These are phyloP conservation scores for Leptographium wingfieldii DNA, from an alignment of 2,329 filamentous ascomycete genomes.

Conservation along the genomic window DNA sequence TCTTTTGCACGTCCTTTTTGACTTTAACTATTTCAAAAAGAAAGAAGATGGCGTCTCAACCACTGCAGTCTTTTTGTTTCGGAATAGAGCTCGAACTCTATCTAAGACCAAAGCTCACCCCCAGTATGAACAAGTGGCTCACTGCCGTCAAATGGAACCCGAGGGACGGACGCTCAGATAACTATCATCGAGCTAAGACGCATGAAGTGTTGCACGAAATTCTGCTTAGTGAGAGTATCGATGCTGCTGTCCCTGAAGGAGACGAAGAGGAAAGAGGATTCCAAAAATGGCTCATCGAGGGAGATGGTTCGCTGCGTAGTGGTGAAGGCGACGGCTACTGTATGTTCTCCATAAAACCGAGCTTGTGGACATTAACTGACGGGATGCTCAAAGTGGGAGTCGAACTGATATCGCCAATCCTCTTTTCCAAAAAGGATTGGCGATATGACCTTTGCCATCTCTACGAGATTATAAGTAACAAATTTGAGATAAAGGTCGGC, in stretches of 20 bases:
- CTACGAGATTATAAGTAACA: fast-evolving
- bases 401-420: neutral
- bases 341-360: neutral
- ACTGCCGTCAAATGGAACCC: neutral
- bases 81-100: neutral
- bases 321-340: neutral
- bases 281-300: neutral
- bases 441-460: neutral
- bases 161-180: neutral
- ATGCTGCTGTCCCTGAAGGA: no score
- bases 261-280: neutral
- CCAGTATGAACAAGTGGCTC: neutral
- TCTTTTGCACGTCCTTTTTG: no score
- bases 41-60: neutral
- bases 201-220: neutral
- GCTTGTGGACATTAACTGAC: neutral
- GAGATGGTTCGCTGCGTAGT: neutral
- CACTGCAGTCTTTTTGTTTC: neutral
- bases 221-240: neutral
- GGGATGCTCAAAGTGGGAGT: neutral
- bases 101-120: neutral
- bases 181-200: neutral
- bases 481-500: neutral
- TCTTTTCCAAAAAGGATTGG: neutral
- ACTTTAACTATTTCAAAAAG: no score